Evolutionary conservation across 2,329 filamentous ascomycete genomes (phyloP).

Genomic region (Talaromyces sp.): DNA sequence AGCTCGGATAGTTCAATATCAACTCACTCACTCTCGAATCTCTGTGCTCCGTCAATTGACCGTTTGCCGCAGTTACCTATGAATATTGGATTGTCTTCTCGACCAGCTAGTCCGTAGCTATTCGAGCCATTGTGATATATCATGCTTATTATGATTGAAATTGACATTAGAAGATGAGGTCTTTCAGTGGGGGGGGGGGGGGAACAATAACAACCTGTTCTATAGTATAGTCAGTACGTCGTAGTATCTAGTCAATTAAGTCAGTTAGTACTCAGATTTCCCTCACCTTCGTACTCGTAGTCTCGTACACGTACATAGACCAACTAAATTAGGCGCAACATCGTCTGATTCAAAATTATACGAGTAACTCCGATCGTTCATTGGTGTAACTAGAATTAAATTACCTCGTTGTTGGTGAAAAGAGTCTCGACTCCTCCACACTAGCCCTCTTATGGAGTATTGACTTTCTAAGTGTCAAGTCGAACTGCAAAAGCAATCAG

Average conservation of each 20-base stretch:
- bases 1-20: background rate
- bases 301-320: background rate
- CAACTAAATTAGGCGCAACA: conserved; percentile 1
- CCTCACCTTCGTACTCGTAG: background rate
- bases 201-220: background rate
- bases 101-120: background rate
- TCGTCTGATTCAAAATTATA: conserved; percentile 4
- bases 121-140: background rate
- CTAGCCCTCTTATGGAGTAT: background rate
- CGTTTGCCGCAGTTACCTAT: conserved; percentile 10
- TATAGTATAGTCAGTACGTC: background rate
- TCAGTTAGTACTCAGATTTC: background rate
- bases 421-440: background rate
- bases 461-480: background rate
- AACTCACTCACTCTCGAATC: background rate
- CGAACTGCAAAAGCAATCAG: background rate
- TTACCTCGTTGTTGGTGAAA: background rate
- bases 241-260: background rate
- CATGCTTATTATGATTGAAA: background rate
- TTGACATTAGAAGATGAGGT: background rate
- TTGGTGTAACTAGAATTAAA: background rate
- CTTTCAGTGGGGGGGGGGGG: background rate
- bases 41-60: background rate
- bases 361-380: background rate
- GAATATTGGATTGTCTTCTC: background rate